A percentile compares a stretch with the other conserved stretches of the same genome.
Evolutionary conservation across 352 stramenopile genomes (phyloP).

Genomic region (Phytophthora sojae): DNA sequence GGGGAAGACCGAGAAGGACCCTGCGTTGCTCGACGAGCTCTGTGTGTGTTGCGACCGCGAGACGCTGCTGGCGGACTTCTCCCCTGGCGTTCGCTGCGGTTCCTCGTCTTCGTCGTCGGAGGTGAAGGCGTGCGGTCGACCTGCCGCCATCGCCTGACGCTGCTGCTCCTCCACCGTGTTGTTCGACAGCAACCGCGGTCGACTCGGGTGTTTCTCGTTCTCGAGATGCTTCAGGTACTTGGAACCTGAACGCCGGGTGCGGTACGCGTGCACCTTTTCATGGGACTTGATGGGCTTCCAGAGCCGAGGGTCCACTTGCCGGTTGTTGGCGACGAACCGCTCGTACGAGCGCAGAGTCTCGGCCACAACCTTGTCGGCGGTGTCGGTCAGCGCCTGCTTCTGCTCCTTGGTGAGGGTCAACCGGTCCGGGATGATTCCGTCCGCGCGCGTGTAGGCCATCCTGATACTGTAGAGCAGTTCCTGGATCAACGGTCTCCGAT

Average conservation of each 20-base stretch:
- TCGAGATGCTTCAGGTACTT: slow-evolving; percentile 22
- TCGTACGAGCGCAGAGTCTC: slow-evolving; percentile 67
- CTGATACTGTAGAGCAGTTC: not conserved
- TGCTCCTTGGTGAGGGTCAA: slow-evolving; percentile 46
- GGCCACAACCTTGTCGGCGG: slow-evolving; percentile 63
- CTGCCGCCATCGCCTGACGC: slow-evolving; percentile 26
- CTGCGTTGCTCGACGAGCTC: slow-evolving; percentile 51
- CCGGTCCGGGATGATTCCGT: slow-evolving; percentile 30
- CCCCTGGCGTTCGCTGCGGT: slow-evolving; percentile 1
- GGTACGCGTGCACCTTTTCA: slow-evolving; percentile 68
- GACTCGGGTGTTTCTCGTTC: slow-evolving; percentile 43
- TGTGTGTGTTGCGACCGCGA: slow-evolving; percentile 30
- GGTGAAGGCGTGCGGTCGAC: slow-evolving; percentile 34
- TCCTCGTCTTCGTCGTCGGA: slow-evolving; percentile 32
- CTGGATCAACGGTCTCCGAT: too few relatives aligned
- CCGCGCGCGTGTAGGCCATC: slow-evolving; percentile 37
- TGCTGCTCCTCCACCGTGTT: slow-evolving; percentile 48
- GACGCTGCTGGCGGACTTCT: slow-evolving; percentile 27
- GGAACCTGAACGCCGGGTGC: slow-evolving; percentile 47
- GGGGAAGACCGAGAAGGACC: slow-evolving; percentile 46
- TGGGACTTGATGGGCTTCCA: slow-evolving; percentile 70
- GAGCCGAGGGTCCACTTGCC: slow-evolving; percentile 43
- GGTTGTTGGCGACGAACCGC: slow-evolving; percentile 50
- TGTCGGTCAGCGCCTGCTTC: slow-evolving; percentile 54
- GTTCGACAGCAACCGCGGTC: slow-evolving; percentile 53